These are phyloP conservation scores for Alternaria panax DNA, from an alignment of 2,329 filamentous ascomycete species.

Conservation along the genomic window DNA sequence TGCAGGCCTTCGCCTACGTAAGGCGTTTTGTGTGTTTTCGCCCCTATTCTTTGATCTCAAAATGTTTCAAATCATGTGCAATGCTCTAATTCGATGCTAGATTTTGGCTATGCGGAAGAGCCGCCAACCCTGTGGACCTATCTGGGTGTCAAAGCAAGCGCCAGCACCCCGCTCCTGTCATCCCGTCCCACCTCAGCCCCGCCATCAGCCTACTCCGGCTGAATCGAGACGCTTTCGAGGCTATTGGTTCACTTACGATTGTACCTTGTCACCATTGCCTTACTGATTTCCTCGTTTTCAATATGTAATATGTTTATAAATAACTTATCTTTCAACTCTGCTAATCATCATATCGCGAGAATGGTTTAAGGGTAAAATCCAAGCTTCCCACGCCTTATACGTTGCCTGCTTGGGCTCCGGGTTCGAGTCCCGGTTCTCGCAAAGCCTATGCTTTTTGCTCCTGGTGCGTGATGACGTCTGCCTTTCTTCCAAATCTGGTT, in stretches of 20 bases:
- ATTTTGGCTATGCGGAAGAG: background rate
- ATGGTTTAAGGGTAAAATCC: constrained; percentile 45
- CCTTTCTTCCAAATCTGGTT: background rate
- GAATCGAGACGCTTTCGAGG: background rate
- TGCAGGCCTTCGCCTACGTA: background rate
- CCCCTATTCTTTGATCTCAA: fast-evolving
- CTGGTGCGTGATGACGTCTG: background rate
- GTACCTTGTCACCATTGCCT: background rate
- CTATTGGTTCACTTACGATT: no score
- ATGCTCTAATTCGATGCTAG: background rate
- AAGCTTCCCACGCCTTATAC: constrained; percentile 35
- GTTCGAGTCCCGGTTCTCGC: constrained; percentile 39
- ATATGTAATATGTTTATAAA: background rate
- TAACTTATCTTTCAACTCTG: fast-evolving
- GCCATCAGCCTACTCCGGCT: background rate
- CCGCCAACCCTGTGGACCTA: background rate
- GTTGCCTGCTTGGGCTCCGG: constrained; percentile 32
- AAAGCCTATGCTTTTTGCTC: constrained; percentile 3
- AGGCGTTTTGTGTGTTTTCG: background rate
- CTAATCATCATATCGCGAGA: constrained; percentile 12
- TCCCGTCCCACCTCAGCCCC: constrained; percentile 1
- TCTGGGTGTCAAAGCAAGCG: background rate
- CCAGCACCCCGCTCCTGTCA: constrained; percentile 8
- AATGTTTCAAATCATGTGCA: background rate
- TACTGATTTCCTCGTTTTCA: fast-evolving